phyloP scores from a whole-genome alignment of 2,329 filamentous ascomycete species.

The Diaporthe vexans region DNA sequence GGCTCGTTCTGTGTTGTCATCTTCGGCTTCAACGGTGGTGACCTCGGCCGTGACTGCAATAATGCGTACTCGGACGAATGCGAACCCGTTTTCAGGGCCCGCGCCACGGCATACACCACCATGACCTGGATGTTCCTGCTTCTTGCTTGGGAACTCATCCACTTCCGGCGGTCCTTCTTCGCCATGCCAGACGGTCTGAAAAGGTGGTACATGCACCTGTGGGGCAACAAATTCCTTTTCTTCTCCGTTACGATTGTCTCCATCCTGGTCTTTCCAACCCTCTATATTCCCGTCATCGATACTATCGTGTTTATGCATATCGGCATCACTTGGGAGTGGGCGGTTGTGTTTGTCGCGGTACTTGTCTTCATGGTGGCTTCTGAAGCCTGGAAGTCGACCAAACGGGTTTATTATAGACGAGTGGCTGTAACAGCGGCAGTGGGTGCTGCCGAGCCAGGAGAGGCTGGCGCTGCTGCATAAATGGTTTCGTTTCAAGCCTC shows the following conservation, averaged over 20 bases:
- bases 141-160: not conserved
- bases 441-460: no score
- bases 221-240: not conserved
- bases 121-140: slow-evolving; percentile 8
- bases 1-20: not conserved
- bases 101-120: not conserved
- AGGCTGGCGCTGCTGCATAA: not conserved
- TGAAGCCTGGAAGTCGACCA: not conserved
- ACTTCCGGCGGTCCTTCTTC: not conserved
- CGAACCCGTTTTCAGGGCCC: not conserved
- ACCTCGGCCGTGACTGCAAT: slow-evolving; percentile 56
- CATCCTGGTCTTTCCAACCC: not conserved
- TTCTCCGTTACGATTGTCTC: not conserved
- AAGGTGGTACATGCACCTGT: not conserved
- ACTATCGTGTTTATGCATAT: not conserved
- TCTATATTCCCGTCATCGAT: not conserved
- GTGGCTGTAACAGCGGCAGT: not conserved
- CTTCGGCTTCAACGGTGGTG: slow-evolving; percentile 59
- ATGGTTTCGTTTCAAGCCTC: no score
- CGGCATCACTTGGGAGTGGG: not conserved
- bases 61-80: not conserved
- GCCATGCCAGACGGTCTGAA: not conserved
- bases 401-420: not conserved
- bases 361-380: not conserved
- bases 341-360: not conserved